phyloP scores from a whole-genome alignment of 148 eudicot genomes.

The Diospyros kaki region DNA sequence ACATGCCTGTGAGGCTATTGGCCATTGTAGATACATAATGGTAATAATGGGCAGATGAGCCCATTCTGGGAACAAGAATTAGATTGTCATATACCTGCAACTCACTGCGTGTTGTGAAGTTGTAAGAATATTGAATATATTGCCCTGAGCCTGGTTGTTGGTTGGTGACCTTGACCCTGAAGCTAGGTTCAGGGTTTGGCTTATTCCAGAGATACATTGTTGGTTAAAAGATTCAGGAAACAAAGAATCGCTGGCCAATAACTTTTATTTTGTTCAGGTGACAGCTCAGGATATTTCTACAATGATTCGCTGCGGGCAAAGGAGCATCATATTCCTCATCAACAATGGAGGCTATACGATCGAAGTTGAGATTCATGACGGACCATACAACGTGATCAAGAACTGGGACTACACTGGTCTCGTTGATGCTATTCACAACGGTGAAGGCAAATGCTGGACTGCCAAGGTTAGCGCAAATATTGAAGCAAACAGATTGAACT shows the following conservation, averaged over 20 bases:
- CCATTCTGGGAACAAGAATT: neutral
- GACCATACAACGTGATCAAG: constrained; percentile 81
- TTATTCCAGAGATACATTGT: neutral
- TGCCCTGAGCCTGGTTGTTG: neutral
- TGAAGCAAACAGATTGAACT: neutral
- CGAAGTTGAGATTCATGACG: constrained; percentile 87
- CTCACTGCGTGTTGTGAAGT: neutral
- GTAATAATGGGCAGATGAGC: neutral
- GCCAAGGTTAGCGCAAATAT: constrained; percentile 42
- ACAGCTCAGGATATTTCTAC: constrained; percentile 87
- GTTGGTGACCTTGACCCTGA: neutral
- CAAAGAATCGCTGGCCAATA: neutral
- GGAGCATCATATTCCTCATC: constrained; percentile 70
- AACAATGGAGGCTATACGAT: constrained; percentile 86
- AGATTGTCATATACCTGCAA: neutral
- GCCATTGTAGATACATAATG: no score
- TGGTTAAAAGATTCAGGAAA: neutral
- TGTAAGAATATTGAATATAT: neutral
- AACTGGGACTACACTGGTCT: constrained; percentile 76
- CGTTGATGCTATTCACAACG: constrained; percentile 65
- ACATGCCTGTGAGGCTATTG: no score
- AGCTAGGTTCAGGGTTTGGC: neutral
- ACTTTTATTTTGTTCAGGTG: constrained; percentile 36
- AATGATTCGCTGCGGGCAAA: constrained; percentile 73
- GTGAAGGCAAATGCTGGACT: constrained; percentile 72